Percentiles rank a stretch among this genome's conserved stretches.
Evolutionary conservation across 163 green algal species (phyloP).

Genomic region (Volvox carteri): DNA sequence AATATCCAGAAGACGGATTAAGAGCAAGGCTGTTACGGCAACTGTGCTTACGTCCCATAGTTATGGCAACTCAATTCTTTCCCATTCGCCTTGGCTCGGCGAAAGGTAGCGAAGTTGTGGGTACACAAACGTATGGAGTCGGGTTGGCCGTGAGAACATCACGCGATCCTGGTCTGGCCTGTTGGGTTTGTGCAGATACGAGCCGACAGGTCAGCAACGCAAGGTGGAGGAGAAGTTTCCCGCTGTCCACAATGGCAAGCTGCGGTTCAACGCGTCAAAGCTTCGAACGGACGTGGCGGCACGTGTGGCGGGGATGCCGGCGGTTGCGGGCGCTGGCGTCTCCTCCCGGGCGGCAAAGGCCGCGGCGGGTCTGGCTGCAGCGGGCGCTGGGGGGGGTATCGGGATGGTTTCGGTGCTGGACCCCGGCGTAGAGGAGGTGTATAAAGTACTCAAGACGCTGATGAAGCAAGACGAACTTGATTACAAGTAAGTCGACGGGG

Average conservation of each 20-base stretch:
- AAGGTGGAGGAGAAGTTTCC: slow-evolving; percentile 55
- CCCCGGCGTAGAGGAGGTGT: slow-evolving; percentile 19
- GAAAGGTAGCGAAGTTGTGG: too few species aligned
- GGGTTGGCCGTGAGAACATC: too few species aligned
- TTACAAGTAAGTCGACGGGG: slow-evolving; percentile 29
- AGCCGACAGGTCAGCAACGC: slow-evolving; percentile 34
- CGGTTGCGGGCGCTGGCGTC: background rate
- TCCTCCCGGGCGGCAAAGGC: background rate
- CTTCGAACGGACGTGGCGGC: slow-evolving; percentile 14
- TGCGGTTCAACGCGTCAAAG: slow-evolving; percentile 41
- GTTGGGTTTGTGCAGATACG: slow-evolving; percentile 44
- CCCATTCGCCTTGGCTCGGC: too few species aligned
- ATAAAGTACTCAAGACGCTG: slow-evolving; percentile 47
- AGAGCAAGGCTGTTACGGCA: too few species aligned
- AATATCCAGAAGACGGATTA: too few species aligned
- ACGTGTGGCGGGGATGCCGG: background rate
- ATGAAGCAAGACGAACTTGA: slow-evolving; percentile 40
- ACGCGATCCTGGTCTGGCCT: too few species aligned
- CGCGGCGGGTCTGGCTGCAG: background rate
- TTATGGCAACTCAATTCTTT: too few species aligned
- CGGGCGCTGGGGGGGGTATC: background rate
- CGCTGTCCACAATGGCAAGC: slow-evolving; percentile 29
- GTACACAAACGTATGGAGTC: too few species aligned
- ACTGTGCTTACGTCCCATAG: too few species aligned
- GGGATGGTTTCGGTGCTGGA: background rate